Base-by-base conservation (phyloP, 2,329 filamentous ascomycete genomes). In the Cadophora sp. region DNA sequence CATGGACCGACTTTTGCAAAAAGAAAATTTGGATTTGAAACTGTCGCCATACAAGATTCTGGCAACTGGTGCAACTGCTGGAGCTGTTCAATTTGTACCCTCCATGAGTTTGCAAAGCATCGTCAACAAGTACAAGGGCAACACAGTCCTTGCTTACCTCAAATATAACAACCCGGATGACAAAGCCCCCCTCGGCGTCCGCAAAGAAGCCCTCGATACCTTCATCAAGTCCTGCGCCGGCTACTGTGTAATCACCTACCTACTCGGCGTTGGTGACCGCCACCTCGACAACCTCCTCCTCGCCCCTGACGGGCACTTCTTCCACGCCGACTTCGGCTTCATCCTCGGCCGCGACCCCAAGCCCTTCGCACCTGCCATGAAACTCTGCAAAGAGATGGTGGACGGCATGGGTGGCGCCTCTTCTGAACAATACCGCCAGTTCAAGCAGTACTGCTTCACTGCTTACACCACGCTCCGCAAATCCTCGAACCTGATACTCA, bases 221-320 rank as follows among this genome's bases (percentile, higher is more conserved):
- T 99, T 97, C 78, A 90, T 98, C 77, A 95, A 94, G 77, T 97
- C 94, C 0, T 97, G 96, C 77, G 96, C 96, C 0, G 96, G 96
- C 40, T 99, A 99, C 81, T 98, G 96, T 79, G 96, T 99, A 16
- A 97, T 99, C 73, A 99, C 97, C 0, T 99, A 99, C 79, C 92
- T 99, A 19, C 87, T 99, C 14, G 97, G 96, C 37, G 96, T 99
- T 2, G 96, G 96, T 24, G 96, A 99, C 78, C 90, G 96, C 1
- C 96, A 99, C 80, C 86, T 98, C 2, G 96, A 99, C 79, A 99
- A 99, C 76, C 87, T 99, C 0, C 89, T 99, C 29, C 88, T 99
- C 5, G 89, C 94, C 0, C 94, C 96, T 0, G 91, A 94, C 73
- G 96, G 89, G 0, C 93, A 97, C 80, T 99, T 99, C 83, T 97